These are phyloP conservation scores for Aspergillus puulaauensis DNA, from an alignment of 2,329 filamentous ascomycete genomes.

Conservation along the genomic window DNA sequence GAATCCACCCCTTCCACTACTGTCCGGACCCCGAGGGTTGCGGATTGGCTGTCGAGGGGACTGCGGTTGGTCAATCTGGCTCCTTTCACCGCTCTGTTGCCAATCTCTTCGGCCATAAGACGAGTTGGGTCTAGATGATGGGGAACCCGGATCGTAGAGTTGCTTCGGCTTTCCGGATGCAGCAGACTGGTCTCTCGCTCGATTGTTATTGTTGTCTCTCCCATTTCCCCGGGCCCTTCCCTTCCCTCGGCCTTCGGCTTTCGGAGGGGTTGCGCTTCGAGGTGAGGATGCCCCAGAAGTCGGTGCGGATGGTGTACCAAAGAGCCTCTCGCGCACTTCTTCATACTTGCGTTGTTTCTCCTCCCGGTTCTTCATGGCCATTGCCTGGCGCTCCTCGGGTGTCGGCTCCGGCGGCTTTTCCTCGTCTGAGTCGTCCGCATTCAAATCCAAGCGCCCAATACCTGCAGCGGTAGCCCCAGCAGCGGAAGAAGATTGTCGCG, in stretches of 20 bases:
- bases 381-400: conserved; percentile 73
- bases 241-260: conserved; percentile 40
- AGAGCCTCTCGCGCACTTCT: conserved; percentile 82
- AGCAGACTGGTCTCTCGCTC: conserved; percentile 43
- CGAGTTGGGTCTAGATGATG: conserved; percentile 62
- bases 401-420: conserved; percentile 65
- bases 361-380: conserved; percentile 75
- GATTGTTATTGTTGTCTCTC: conserved; percentile 33
- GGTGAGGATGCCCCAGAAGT: conserved; percentile 61
- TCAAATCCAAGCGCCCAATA: conserved; percentile 48
- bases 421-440: conserved; percentile 62
- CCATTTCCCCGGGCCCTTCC: conserved; percentile 53
- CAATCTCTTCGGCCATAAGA: conserved; percentile 45
- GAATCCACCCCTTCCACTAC: conserved; percentile 73
- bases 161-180: conserved; percentile 50
- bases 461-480: conserved; percentile 45
- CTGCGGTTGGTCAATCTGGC: conserved; percentile 34
- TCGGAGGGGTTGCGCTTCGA: conserved; percentile 61
- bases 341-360: conserved; percentile 91
- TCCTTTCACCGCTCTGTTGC: conserved; percentile 35
- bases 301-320: conserved; percentile 58
- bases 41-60: conserved; percentile 63
- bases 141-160: conserved; percentile 75
- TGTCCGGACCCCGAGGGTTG: conserved; percentile 74
- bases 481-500: conserved; percentile 52